Conservation (phyloP, 768 basidiomycete species). For the Galerina sulciceps region DNA sequence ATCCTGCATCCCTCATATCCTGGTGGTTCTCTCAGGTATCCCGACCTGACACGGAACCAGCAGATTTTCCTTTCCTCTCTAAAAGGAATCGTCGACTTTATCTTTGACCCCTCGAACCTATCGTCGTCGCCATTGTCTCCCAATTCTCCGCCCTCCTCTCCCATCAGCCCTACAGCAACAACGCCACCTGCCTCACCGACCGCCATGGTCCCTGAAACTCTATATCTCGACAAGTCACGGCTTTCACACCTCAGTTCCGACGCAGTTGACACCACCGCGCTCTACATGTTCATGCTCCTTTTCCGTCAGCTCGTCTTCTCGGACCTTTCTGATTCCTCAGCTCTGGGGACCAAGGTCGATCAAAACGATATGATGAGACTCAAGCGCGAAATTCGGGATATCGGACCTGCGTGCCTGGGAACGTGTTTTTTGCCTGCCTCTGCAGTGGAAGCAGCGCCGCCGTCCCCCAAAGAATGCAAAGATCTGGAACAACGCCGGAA, state of each 20-base stretch:
- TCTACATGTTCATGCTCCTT: constrained; percentile 83
- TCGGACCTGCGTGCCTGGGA: constrained; percentile 65
- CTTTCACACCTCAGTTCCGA: constrained; percentile 70
- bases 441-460: constrained; percentile 12
- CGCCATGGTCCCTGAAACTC: constrained; percentile 55
- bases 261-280: constrained; percentile 70
- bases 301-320: constrained; percentile 76
- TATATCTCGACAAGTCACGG: constrained; percentile 79
- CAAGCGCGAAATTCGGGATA: constrained; percentile 78
- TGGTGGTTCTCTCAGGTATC: constrained; percentile 44
- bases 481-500: constrained; percentile 58
- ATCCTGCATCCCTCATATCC: constrained; percentile 50
- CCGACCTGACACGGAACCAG: constrained; percentile 50
- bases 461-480: constrained; percentile 20
- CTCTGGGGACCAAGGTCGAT: constrained; percentile 43
- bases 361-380: constrained; percentile 60
- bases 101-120: constrained; percentile 55
- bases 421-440: constrained; percentile 50
- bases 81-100: constrained; percentile 65
- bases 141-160: constrained; percentile 22
- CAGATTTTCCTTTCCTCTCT: constrained; percentile 61
- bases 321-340: constrained; percentile 36
- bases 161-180: constrained; percentile 21
- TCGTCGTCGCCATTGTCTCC: constrained; percentile 35
- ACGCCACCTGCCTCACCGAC: constrained; percentile 32